Conservation (phyloP, 1,139 yeast genomes). For the Yamadazyma atmosphaerica region DNA sequence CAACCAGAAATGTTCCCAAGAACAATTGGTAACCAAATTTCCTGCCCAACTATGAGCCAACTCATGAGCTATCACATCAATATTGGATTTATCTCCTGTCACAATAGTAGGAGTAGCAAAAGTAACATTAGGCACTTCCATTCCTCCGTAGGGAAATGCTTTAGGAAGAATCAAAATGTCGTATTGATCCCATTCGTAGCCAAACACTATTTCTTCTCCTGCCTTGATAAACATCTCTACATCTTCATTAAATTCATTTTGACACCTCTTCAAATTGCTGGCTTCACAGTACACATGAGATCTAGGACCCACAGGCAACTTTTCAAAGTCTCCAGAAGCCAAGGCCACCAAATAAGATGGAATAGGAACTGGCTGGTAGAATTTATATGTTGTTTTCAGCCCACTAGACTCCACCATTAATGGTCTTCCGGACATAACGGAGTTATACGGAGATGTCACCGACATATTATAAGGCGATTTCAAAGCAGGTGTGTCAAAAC, state of each 20-base stretch:
- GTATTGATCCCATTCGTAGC: slow-evolving; percentile 83
- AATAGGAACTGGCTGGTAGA: slow-evolving; percentile 77
- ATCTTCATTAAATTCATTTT: slow-evolving; percentile 79
- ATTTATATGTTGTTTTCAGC: slow-evolving; percentile 34
- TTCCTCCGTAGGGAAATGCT: slow-evolving; percentile 92
- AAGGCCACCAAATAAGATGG: slow-evolving; percentile 84
- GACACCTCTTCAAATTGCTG: slow-evolving; percentile 60
- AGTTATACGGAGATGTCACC: slow-evolving; percentile 64
- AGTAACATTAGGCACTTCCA: slow-evolving; percentile 92
- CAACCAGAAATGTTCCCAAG: slow-evolving; percentile 94
- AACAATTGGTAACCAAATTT: slow-evolving; percentile 81
- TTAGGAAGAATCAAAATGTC: slow-evolving; percentile 80
- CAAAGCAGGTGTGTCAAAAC: slow-evolving; percentile 87
- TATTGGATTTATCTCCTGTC: slow-evolving; percentile 83
- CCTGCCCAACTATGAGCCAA: slow-evolving; percentile 94
- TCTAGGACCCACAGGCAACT: slow-evolving; percentile 80
- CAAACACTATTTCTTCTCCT: slow-evolving; percentile 79
- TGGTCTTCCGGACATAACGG: slow-evolving; percentile 68
- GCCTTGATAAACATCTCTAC: slow-evolving; percentile 75
- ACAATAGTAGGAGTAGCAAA: slow-evolving; percentile 90
- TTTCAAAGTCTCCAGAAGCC: slow-evolving; percentile 77
- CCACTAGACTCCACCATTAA: slow-evolving; percentile 19
- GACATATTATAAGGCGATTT: slow-evolving; percentile 64
- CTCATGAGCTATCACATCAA: slow-evolving; percentile 89
- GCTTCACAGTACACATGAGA: slow-evolving; percentile 84